phyloP scores from a whole-genome alignment of 495 filamentous ascomycete species.

The Saxispiralis lemnorum region DNA sequence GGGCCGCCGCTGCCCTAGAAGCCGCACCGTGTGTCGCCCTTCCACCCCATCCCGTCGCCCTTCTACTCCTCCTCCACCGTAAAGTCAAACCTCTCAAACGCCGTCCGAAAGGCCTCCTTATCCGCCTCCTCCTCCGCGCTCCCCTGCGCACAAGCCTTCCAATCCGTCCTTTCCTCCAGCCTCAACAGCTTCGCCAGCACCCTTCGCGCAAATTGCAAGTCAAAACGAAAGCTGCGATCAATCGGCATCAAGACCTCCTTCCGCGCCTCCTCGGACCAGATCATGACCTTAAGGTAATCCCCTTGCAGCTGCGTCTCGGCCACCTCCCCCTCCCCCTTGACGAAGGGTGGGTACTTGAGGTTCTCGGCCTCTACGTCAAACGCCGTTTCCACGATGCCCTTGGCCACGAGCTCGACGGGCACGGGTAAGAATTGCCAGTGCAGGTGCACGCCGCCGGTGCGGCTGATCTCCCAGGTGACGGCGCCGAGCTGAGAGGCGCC shows the following conservation, averaged over 20 bases:
- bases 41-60: neutral
- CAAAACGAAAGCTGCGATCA: slow-evolving; percentile 36
- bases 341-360: slow-evolving; percentile 39
- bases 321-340: slow-evolving; percentile 17
- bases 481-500: slow-evolving; percentile 37
- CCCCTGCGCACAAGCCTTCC: slow-evolving; percentile 66
- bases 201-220: slow-evolving; percentile 50
- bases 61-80: slow-evolving; percentile 29
- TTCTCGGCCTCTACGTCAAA: slow-evolving; percentile 77
- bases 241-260: slow-evolving; percentile 36
- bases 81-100: slow-evolving; percentile 81
- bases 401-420: slow-evolving; percentile 39
- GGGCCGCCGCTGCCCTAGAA: too few relatives aligned
- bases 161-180: slow-evolving; percentile 53
- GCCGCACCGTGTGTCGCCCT: too few relatives aligned
- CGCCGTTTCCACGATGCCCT: slow-evolving; percentile 59
- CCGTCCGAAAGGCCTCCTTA: slow-evolving; percentile 60
- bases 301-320: slow-evolving; percentile 28
- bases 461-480: slow-evolving; percentile 81
- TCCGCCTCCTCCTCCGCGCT: slow-evolving; percentile 62
- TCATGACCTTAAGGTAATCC: slow-evolving; percentile 76
- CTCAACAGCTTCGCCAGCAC: slow-evolving; percentile 78
- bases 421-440: slow-evolving; percentile 94
- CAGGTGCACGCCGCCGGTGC: slow-evolving; percentile 56
- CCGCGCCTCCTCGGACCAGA: slow-evolving; percentile 37